These are phyloP conservation scores for Aschersonia sp. DNA, from an alignment of 2,329 filamentous ascomycete species.

Conservation along the genomic window DNA sequence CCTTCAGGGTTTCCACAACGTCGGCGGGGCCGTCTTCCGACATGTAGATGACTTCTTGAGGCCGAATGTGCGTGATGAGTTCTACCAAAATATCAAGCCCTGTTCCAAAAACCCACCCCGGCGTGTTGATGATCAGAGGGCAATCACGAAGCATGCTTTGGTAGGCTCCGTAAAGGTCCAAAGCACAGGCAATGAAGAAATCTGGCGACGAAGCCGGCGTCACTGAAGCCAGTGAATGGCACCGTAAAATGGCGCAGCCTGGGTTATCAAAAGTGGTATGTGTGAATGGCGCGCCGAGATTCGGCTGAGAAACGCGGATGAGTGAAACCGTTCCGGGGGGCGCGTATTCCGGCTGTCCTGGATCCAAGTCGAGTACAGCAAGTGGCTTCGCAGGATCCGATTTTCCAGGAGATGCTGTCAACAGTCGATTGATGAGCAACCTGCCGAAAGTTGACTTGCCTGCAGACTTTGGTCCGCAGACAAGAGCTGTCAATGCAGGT, in stretches of 20 bases:
- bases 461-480: constrained; percentile 57
- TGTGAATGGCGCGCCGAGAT: constrained; percentile 54
- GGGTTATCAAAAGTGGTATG: constrained; percentile 29
- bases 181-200: constrained; percentile 49
- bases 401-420: constrained; percentile 27
- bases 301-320: constrained; percentile 41
- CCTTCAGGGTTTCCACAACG: constrained; percentile 36
- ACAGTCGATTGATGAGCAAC: constrained; percentile 49
- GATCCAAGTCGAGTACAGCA: constrained; percentile 54
- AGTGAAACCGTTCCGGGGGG: constrained; percentile 58
- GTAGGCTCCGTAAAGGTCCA: constrained; percentile 48
- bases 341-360: constrained; percentile 62
- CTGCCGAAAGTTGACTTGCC: constrained; percentile 65
- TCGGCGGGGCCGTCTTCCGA: constrained; percentile 46
- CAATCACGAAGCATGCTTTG: constrained; percentile 25
- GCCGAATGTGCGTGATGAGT: constrained; percentile 36
- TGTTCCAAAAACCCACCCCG: constrained; percentile 59
- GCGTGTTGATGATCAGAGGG: constrained; percentile 58
- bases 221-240: constrained; percentile 51
- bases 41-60: constrained; percentile 54
- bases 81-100: constrained; percentile 50
- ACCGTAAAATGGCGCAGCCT: constrained; percentile 30
- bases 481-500: constrained; percentile 30
- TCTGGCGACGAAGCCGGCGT: constrained; percentile 52
- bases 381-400: constrained; percentile 17